Base-by-base conservation (phyloP, 1,139 yeast genomes). In the Suhomyces bribrorum region DNA sequence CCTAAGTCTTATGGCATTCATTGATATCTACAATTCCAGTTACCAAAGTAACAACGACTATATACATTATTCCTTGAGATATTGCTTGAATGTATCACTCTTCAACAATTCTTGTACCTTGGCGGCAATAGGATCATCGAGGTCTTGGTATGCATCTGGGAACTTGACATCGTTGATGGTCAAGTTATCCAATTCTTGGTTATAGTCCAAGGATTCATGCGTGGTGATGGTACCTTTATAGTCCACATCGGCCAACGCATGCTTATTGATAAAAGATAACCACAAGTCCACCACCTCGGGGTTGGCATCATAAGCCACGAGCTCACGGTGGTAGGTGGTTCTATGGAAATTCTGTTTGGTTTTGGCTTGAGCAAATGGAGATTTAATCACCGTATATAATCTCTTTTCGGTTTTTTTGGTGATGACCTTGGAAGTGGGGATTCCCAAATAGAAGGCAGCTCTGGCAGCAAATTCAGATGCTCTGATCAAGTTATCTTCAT, bases 311-410 rank as follows among this genome's bases (percentile, higher is more conserved):
- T 78, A 89, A 14, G 89, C 86, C 46, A 74, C 73, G 48, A 92
- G 69, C 47, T 78, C 64, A 45, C 95, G 79, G 54, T 84, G 80
- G 60, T 79, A 87, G 1, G 97, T 92, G 38, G 79, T 76, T 67
- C 97, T 81, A 67, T 87, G 87, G 67, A 87, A 92, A 69, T 92
- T 92, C 66, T 92, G 96, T 66, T 92, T 92, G 7, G 95, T 77
- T 61, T 90, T 90, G 38, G 97, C 95, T 58, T 87, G 95, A 24
- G 87, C 96, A 61, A 92, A 92, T 1, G 97, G 97, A 4, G 96
- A 83, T 59, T 85, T 79, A 53, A 86, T 88, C 38, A 92, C 96
- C 0, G 98, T 92, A 86, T 96, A 92, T 51, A 89, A 79, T 48
- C 74, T 56, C 52, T 69, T 69, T 63, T 90, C 94, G 33, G 86